phyloP scores from a whole-genome alignment of 257 asterid genomes.

The Oldenlandia corymbosa region DNA sequence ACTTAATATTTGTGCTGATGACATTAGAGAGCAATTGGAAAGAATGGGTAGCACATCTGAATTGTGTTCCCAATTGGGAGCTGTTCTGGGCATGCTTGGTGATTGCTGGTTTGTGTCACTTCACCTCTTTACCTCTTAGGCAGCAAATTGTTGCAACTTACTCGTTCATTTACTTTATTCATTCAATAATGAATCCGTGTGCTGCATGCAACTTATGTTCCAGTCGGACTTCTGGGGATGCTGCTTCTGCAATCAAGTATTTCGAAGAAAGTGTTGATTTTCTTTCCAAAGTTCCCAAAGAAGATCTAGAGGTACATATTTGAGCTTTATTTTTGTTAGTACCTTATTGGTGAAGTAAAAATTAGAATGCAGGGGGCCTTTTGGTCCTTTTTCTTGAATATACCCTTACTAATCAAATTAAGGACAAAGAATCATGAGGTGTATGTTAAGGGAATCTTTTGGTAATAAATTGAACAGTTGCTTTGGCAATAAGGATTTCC shows the following conservation, averaged over 20 bases:
- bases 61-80: conserved; percentile 94
- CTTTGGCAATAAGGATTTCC: too few species aligned
- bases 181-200: background rate
- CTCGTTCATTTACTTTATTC: background rate
- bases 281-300: conserved; percentile 68
- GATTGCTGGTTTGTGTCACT: conserved; percentile 78
- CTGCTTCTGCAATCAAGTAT: conserved; percentile 68
- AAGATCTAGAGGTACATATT: conserved; percentile 68
- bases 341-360: too few species aligned
- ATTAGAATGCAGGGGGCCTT: too few species aligned
- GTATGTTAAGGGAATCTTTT: too few species aligned
- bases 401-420: too few species aligned
- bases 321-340: background rate
- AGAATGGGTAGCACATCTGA: conserved; percentile 70
- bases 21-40: conserved; percentile 75
- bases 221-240: conserved; percentile 85
- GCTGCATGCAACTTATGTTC: conserved; percentile 11
- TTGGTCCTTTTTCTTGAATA: too few species aligned
- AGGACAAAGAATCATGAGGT: too few species aligned
- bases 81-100: conserved; percentile 95
- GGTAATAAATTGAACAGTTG: too few species aligned
- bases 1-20: conserved; percentile 75
- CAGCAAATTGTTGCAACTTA: background rate
- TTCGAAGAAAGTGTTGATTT: conserved; percentile 82
- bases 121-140: conserved; percentile 10